These are phyloP conservation scores for Suhomyces bokatorum DNA, from an alignment of 1,139 yeast species.

Conservation along the genomic window DNA sequence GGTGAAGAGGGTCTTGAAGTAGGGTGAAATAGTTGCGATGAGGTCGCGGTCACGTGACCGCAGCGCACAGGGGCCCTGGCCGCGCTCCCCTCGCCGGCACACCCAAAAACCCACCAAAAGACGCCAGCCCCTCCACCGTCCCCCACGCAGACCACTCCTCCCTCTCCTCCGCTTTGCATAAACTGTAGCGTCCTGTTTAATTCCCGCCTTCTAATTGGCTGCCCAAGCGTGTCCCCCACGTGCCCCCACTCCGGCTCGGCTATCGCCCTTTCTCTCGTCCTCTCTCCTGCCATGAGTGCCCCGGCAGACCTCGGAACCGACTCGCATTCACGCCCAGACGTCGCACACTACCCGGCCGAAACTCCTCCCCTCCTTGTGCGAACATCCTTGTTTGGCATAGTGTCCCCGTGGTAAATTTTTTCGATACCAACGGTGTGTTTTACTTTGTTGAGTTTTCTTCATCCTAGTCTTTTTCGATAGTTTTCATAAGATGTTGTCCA, in stretches of 20 bases:
- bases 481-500: constrained; percentile 35
- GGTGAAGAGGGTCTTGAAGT: background rate
- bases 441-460: constrained; percentile 8
- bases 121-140: background rate
- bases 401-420: constrained; percentile 14
- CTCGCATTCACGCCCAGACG: constrained; percentile 1
- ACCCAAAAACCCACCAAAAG: background rate
- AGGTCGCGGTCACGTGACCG: background rate
- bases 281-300: background rate
- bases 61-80: too few species aligned
- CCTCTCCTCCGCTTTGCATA: background rate
- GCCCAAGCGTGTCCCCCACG: too few species aligned
- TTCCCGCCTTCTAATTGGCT: too few species aligned
- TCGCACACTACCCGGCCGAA: constrained; percentile 6
- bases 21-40: background rate
- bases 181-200: too few species aligned
- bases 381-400: constrained; percentile 13
- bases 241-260: too few species aligned
- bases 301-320: constrained; percentile 7
- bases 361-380: constrained; percentile 6
- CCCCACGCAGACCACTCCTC: too few species aligned
- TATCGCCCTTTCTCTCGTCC: too few species aligned
- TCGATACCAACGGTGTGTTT: constrained; percentile 8
- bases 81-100: too few species aligned
- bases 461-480: constrained; percentile 11